Percentiles rank a stretch among this genome's conserved stretches.
Conservation (phyloP, 768 basidiomycete genomes). For the Glaciozyma martinii region DNA sequence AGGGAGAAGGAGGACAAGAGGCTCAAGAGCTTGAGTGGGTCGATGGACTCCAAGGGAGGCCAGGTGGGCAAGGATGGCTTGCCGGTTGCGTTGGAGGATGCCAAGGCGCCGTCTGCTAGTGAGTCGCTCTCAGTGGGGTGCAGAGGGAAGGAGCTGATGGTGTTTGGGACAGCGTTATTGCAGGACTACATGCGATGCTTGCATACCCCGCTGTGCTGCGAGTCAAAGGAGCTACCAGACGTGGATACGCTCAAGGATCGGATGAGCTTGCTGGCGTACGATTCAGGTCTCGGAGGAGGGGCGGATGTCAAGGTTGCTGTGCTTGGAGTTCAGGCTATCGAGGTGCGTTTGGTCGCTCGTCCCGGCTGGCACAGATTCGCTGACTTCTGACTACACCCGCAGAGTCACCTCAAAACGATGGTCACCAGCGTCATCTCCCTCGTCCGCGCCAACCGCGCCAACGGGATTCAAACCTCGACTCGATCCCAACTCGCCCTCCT, state of each 20-base stretch:
- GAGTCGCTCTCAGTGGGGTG: not conserved
- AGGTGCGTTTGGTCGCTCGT: conserved; percentile 12
- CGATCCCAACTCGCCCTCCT: not conserved
- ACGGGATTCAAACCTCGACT: conserved; percentile 2
- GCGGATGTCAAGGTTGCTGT: conserved; percentile 11
- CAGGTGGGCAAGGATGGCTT: not conserved
- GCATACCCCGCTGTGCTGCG: conserved; percentile 25
- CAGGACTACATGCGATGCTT: conserved; percentile 25
- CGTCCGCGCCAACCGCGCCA: conserved; percentile 16
- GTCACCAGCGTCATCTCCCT: conserved; percentile 23
- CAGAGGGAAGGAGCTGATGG: not conserved
- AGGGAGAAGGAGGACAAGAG: not conserved
- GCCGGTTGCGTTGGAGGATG: not conserved
- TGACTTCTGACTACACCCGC: not conserved
- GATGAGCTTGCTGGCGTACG: conserved; percentile 20
- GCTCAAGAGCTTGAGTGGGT: not conserved
- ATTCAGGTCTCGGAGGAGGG: conserved; percentile 18
- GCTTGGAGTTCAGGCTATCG: conserved; percentile 17
- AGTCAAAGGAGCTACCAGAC: conserved; percentile 22
- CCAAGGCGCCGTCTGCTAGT: not conserved
- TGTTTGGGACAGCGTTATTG: conserved; percentile 11
- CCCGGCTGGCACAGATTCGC: no score
- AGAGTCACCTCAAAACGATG: conserved; percentile 24
- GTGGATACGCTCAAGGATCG: conserved; percentile 23
- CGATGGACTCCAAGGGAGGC: conserved; percentile 2